phyloP scores from a whole-genome alignment of 768 basidiomycete species.

The Lentinula sp. region DNA sequence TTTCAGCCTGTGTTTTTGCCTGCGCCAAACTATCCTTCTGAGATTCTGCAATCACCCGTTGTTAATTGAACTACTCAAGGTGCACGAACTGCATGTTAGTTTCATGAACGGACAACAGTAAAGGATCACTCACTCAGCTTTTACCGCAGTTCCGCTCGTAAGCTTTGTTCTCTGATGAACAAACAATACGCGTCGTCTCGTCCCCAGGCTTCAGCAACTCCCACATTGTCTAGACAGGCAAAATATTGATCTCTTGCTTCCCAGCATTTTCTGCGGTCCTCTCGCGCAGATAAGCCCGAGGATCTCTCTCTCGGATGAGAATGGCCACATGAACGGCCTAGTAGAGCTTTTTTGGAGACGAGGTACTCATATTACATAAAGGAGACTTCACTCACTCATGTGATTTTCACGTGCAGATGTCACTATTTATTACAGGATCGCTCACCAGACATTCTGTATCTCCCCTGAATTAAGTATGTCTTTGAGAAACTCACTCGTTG shows the following conservation, averaged over 20 bases:
- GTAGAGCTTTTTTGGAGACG: not conserved
- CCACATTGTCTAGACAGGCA: slow-evolving; percentile 66
- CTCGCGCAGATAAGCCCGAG: slow-evolving; percentile 37
- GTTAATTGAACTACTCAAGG: slow-evolving; percentile 95
- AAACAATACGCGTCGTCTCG: slow-evolving; percentile 50
- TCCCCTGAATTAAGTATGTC: not conserved
- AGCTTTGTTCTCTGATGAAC: slow-evolving; percentile 43
- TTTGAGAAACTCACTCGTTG: too few relatives aligned
- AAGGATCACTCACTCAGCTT: slow-evolving; percentile 69
- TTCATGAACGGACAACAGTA: not conserved
- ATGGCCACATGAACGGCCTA: slow-evolving; percentile 15
- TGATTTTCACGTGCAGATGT: not conserved
- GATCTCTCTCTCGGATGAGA: slow-evolving; percentile 29
- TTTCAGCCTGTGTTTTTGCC: slow-evolving; percentile 28
- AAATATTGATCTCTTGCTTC: slow-evolving; percentile 80
- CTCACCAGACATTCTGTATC: not conserved
- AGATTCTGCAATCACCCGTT: slow-evolving; percentile 73
- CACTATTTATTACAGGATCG: not conserved
- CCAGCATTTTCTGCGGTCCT: slow-evolving; percentile 83
- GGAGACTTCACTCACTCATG: too few relatives aligned
- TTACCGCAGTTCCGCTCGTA: slow-evolving; percentile 78
- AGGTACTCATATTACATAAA: too few relatives aligned
- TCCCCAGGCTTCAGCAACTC: slow-evolving; percentile 71
- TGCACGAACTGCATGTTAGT: slow-evolving; percentile 20
- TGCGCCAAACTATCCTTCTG: slow-evolving; percentile 66